These are phyloP conservation scores for Scenedesmus sp. DNA, from an alignment of 163 green algal genomes.

Conservation along the genomic window DNA sequence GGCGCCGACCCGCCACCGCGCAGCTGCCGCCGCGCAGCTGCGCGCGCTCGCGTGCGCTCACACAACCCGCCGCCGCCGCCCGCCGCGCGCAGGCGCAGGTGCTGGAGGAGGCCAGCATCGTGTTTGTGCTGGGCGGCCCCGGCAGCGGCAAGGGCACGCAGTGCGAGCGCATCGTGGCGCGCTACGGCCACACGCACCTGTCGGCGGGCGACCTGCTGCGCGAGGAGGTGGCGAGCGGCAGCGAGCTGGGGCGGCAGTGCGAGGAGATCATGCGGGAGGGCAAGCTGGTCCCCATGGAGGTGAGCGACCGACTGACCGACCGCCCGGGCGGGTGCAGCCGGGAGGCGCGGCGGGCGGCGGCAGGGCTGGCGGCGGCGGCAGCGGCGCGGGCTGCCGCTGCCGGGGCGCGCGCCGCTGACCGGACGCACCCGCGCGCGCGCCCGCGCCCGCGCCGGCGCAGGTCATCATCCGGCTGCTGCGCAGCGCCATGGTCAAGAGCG, in stretches of 20 bases:
- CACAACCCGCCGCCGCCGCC: too few relatives aligned
- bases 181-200: slow-evolving; percentile 76
- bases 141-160: slow-evolving; percentile 85
- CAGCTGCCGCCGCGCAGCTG: too few relatives aligned
- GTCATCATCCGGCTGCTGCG: slow-evolving; percentile 67
- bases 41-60: too few relatives aligned
- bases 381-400: too few relatives aligned
- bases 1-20: too few relatives aligned
- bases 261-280: slow-evolving; percentile 82
- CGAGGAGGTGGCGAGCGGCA: slow-evolving; percentile 76
- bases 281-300: slow-evolving; percentile 76
- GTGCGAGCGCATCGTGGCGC: slow-evolving; percentile 71
- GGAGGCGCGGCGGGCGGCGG: too few relatives aligned
- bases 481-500: slow-evolving; percentile 71
- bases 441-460: too few relatives aligned
- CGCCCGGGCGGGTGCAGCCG: too few relatives aligned
- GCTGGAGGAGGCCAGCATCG: slow-evolving; percentile 23
- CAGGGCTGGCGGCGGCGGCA: too few relatives aligned
- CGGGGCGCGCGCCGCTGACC: too few relatives aligned
- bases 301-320: too few relatives aligned
- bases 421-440: too few relatives aligned
- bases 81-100: slow-evolving; percentile 2
- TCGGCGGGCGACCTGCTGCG: slow-evolving; percentile 84
- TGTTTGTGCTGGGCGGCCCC: slow-evolving; percentile 74
- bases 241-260: slow-evolving; percentile 64